Evolutionary conservation across 2,329 filamentous ascomycete genomes (phyloP).

Genomic region (Triangularia setosa): DNA sequence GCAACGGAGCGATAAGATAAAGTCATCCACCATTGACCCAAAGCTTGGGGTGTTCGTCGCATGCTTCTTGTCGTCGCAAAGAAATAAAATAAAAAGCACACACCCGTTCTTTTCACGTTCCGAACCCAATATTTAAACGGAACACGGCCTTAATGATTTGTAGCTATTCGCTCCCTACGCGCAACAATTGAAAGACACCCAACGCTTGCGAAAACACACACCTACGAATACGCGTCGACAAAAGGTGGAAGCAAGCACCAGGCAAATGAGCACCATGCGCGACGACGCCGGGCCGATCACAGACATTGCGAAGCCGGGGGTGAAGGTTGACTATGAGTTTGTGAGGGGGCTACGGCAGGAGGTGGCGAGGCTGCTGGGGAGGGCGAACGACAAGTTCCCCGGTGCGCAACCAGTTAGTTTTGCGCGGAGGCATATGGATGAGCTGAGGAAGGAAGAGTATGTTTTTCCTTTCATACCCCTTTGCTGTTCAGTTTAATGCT

Average conservation of each 20-base stretch:
- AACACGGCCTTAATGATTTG: too few relatives aligned
- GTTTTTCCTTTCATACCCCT: slow-evolving; percentile 20
- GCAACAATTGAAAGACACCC: neutral
- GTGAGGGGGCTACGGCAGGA: slow-evolving; percentile 62
- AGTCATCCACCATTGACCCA: neutral
- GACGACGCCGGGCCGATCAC: slow-evolving; percentile 34
- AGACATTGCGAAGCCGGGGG: slow-evolving; percentile 58
- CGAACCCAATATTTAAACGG: too few relatives aligned
- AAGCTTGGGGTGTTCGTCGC: too few relatives aligned
- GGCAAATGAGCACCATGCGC: slow-evolving; percentile 17
- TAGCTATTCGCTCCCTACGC: too few relatives aligned
- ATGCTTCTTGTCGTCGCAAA: too few relatives aligned
- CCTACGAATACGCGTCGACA: neutral
- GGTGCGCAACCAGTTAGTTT: slow-evolving; percentile 96
- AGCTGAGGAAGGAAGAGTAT: slow-evolving; percentile 74
- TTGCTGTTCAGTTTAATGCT: neutral
- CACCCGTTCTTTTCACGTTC: too few relatives aligned
- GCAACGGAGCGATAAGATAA: slow-evolving; percentile 11
- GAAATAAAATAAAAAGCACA: too few relatives aligned
- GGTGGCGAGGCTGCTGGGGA: slow-evolving; percentile 70
- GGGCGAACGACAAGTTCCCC: slow-evolving; percentile 68
- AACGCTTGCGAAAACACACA: neutral
- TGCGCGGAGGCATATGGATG: slow-evolving; percentile 72
- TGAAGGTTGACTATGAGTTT: slow-evolving; percentile 60
- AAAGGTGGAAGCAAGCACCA: neutral